These are phyloP conservation scores for Alternaria angustiovoidea DNA, from an alignment of 2,329 filamentous ascomycete species.

Conservation along the genomic window DNA sequence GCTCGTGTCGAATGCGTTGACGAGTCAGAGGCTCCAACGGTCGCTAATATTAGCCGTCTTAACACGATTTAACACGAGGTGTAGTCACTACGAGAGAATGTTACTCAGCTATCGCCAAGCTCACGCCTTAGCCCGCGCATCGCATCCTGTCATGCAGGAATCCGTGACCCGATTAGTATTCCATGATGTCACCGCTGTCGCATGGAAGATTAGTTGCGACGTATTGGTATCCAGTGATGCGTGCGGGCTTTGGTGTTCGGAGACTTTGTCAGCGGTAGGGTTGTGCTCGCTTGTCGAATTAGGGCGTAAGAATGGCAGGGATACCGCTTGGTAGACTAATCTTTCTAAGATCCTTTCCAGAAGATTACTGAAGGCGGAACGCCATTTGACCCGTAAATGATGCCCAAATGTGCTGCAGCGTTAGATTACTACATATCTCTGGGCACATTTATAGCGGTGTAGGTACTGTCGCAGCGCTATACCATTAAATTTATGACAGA, in stretches of 20 bases:
- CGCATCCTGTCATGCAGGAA: constrained; percentile 17
- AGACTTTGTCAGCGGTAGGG: constrained; percentile 41
- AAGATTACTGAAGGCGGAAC: constrained; percentile 34
- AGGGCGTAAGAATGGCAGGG: constrained; percentile 27
- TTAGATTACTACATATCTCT: neutral
- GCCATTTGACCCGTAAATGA: constrained; percentile 4
- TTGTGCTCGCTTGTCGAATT: constrained; percentile 33
- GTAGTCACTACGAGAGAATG: constrained; percentile 22
- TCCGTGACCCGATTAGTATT: constrained; percentile 20
- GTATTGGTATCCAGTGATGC: constrained; percentile 30
- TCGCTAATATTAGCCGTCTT: constrained; percentile 46
- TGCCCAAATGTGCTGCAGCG: neutral
- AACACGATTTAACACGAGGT: constrained; percentile 41
- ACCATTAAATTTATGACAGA: neutral
- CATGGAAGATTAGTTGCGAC: constrained; percentile 9
- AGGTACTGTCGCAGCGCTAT: neutral
- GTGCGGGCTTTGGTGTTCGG: constrained; percentile 20
- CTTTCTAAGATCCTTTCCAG: constrained; percentile 23
- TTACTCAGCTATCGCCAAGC: constrained; percentile 45
- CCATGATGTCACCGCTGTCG: constrained; percentile 37
- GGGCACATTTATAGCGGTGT: constrained; percentile 2
- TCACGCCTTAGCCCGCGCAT: constrained; percentile 23
- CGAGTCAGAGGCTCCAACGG: constrained; percentile 29
- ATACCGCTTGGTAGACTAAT: constrained; percentile 6
- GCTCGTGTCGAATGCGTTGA: constrained; percentile 21